Evolutionary conservation across 257 asterid genomes (phyloP), one percentile per base, ranked within the genome.

Genomic region (Anisodus acutangulus): DNA sequence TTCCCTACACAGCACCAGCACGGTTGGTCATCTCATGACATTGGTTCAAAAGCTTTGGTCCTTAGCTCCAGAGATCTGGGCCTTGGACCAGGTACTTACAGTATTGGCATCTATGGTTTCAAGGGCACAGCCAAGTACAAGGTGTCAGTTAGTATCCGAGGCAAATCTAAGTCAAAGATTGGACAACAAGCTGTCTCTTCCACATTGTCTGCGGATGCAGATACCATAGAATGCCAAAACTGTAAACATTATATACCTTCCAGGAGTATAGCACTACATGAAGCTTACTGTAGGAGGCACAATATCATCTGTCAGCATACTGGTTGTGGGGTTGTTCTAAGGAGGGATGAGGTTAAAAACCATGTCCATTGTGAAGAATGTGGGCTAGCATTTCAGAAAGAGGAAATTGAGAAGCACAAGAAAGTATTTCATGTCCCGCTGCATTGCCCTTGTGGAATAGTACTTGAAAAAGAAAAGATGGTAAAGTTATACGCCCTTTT

Each of bases 371-470:
- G 99, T 82, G 93, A 86, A 78, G 95, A 93, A 85, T 97, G 99
- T 86, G 92, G 93, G 69, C 89, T 89, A 83, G 98, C 98, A 83
- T 92, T 97, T 87, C 98, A 95, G 80, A 85, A 81, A 70, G 93
- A 88, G 83, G 99, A 97, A 89, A 93, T 97, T 19, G 94, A 90
- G 91, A 97, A 97, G 87, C 99, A 97, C 82, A 88, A 92, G 95
- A 93, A 93, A 88, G 98, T 95, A 54, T 97, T 97, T 88, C 99
- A 97, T 10, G 97, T 91, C 85, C 98, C 99, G 31, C 97, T 97
- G 84, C 91, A 90, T 58, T 97, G 99, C 84, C 92, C 95, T 5
- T 97, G 99, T 80, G 98, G 99, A 39, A 74, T 90, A 74, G 90
- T 92, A 84, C 97, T 97, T 68, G 98, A 93, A 90, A 95, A 97